phyloP scores from a whole-genome alignment of 2,329 filamentous ascomycete genomes.

The Hypoxylon sp. region DNA sequence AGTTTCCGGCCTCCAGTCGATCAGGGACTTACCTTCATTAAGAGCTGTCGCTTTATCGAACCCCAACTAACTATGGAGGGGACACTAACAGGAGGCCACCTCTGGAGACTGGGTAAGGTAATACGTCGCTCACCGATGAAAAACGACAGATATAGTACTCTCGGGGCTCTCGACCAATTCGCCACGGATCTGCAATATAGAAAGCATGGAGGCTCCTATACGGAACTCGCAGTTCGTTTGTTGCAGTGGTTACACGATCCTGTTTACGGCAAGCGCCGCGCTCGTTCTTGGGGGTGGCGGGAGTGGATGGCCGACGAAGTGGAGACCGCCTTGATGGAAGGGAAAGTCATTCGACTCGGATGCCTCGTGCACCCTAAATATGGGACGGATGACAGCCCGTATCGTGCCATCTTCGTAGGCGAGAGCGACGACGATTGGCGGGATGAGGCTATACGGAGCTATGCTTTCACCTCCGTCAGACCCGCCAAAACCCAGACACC shows the following conservation, averaged over 20 bases:
- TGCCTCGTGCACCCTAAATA: slow-evolving; percentile 42
- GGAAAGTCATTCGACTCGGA: slow-evolving; percentile 49
- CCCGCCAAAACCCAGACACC: slow-evolving; percentile 15
- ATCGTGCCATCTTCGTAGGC: slow-evolving; percentile 49
- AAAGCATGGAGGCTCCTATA: slow-evolving; percentile 42
- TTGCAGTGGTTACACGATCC: slow-evolving; percentile 28
- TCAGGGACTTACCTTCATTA: slow-evolving; percentile 51
- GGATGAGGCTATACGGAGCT: slow-evolving; percentile 38
- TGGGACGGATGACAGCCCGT: slow-evolving; percentile 23
- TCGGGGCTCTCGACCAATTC: slow-evolving; percentile 44
- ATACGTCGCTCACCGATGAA: slow-evolving; percentile 48
- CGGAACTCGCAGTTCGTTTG: slow-evolving; percentile 44
- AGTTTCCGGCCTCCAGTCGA: slow-evolving; percentile 49
- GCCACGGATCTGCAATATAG: slow-evolving; percentile 48
- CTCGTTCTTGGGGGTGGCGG: slow-evolving; percentile 43
- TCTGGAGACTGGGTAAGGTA: slow-evolving; percentile 50
- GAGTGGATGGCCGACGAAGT: slow-evolving; percentile 50
- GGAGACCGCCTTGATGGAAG: slow-evolving; percentile 47
- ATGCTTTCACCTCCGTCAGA: slow-evolving; percentile 48
- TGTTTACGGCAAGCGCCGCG: slow-evolving; percentile 7
- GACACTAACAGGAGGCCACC: slow-evolving; percentile 45
- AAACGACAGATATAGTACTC: slow-evolving; percentile 43
- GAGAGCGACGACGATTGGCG: slow-evolving; percentile 31
- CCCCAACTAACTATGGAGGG: slow-evolving; percentile 46
- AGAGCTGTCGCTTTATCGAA: slow-evolving; percentile 50